Conservation (phyloP, 257 asterid species). For the Petunia axillaris region DNA sequence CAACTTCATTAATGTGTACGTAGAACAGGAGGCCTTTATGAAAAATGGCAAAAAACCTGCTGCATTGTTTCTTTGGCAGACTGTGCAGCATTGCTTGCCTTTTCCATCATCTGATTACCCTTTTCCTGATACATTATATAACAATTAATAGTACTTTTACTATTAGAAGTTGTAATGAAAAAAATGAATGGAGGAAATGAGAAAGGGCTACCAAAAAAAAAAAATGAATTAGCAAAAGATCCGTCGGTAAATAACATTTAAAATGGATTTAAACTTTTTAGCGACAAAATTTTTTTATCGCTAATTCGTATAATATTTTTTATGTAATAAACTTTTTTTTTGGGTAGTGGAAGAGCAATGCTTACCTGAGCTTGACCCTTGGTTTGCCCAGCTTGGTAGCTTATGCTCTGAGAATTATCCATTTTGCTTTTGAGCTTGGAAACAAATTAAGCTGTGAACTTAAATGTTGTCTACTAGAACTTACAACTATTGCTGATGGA, state of each 20-base stretch:
- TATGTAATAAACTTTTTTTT: too few relatives aligned
- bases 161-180: too few relatives aligned
- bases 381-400: conserved; percentile 70
- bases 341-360: not conserved
- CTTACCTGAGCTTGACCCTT: conserved; percentile 60
- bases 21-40: not conserved
- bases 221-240: too few relatives aligned
- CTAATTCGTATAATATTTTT: too few relatives aligned
- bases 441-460: not conserved
- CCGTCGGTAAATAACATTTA: too few relatives aligned
- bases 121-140: conserved; percentile 46
- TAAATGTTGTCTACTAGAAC: not conserved
- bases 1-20: not conserved
- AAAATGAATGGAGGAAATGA: too few relatives aligned
- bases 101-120: conserved; percentile 56
- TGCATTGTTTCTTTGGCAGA: conserved; percentile 58
- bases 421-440: conserved; percentile 23
- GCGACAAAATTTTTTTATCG: too few relatives aligned
- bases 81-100: conserved; percentile 58
- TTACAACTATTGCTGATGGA: not conserved
- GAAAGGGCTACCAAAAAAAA: too few relatives aligned
- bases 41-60: conserved; percentile 33
- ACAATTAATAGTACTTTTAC: too few relatives aligned
- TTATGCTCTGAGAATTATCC: conserved; percentile 49
- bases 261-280: too few relatives aligned